Evolutionary conservation across 2,329 filamentous ascomycete species (phyloP), one percentile per base, ranked within the genome.

Genomic region (Fusarium sarcochroum): DNA sequence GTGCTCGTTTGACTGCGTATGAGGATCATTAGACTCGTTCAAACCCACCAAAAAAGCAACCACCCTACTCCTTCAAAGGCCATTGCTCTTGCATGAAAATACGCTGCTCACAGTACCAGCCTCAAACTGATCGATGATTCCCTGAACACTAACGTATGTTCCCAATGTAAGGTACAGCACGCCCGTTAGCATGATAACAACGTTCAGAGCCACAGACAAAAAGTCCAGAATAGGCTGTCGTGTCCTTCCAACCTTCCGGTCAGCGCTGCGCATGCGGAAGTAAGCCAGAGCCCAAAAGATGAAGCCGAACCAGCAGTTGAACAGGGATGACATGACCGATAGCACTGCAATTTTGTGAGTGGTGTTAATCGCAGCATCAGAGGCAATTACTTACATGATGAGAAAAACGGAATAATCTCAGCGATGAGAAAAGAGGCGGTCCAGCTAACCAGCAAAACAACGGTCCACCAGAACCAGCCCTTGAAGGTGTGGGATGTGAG

Each of bases 281-380:
- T 93, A 95, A 2, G 92, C 92, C 2, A 93, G 85, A 10, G 91
- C 92, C 92, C 92, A 98, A 83, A 97, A 98, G 75, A 97, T 97
- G 83, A 97, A 98, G 21, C 94, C 94, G 73, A 95, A 94, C 85
- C 94, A 94, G 59, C 92, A 95, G 80, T 97, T 93, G 76, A 97
- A 97, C 1, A 97, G 86, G 4, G 93, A 93, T 18, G 90, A 92
- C 90, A 94, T 92, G 63, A 93, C 83, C 6, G 89, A 90, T 10
- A 89, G 76, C 3, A 90, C 85, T 87, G 35, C 2, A 35, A 70
- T 35, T 68, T 68, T 34, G 23, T 67, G n/a, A 72, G 58, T 4
- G 21, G 1, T 1, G 5, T 4, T 6, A 27, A 3, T 2, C 2
- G 6, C 3, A 7, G 15, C 1, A 7, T 7, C 1, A 14, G n/a